Evolutionary conservation across 345 rosid species (phyloP).

Genomic region (Orychophragmus violaceus): DNA sequence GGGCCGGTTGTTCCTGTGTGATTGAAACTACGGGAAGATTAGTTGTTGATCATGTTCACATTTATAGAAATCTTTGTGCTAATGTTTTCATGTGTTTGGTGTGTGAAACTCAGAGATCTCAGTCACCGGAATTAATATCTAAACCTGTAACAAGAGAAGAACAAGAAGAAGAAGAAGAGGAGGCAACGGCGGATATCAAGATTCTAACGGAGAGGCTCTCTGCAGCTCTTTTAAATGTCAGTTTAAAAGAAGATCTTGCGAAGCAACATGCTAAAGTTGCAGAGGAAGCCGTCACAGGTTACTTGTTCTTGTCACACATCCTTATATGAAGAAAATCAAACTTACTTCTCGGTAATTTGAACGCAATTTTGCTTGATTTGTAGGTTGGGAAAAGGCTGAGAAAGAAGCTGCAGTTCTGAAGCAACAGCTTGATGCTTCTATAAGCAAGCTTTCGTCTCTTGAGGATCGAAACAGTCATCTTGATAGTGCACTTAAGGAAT

Average conservation of each 20-base stretch:
- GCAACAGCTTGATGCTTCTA: conserved; percentile 67
- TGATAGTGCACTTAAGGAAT: conserved; percentile 95
- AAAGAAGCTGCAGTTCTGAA: conserved; percentile 55
- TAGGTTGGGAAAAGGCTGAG: conserved; percentile 99
- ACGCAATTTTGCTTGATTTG: neutral
- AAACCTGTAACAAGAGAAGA: conserved; percentile 44
- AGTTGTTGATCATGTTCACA: neutral
- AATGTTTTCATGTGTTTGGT: neutral
- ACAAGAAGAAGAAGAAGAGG: conserved; percentile 60
- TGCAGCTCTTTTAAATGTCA: conserved; percentile 66
- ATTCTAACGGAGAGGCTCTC: conserved; percentile 60
- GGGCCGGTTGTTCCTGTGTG: neutral
- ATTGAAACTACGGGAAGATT: neutral
- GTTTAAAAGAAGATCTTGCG: conserved; percentile 75
- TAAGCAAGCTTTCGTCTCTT: conserved; percentile 41
- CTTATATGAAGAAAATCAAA: neutral
- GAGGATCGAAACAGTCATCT: conserved; percentile 78
- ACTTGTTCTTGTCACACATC: neutral
- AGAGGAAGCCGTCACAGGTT: conserved; percentile 95
- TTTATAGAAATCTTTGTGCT: neutral
- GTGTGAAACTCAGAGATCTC: conserved; percentile 37
- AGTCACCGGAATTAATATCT: conserved; percentile 52
- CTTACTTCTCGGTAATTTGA: neutral
- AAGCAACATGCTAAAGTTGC: conserved; percentile 94
- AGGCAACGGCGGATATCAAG: conserved; percentile 41